Evolutionary conservation across 176 grass and related monocot genomes (phyloP).

Genomic region (Ensete glaucum): DNA sequence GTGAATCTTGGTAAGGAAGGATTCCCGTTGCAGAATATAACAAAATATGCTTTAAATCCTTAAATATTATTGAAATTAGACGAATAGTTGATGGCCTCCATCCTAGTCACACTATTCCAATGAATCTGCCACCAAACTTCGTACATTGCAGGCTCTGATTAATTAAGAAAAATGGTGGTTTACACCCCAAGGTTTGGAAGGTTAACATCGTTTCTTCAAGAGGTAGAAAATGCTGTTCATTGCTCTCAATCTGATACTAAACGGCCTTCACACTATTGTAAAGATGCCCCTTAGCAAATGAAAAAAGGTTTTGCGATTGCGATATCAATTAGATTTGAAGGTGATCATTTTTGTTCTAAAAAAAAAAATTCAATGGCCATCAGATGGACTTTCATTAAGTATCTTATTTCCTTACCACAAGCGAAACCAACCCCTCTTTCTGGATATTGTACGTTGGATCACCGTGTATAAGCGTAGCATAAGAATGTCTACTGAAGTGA

Average conservation of each 20-base stretch:
- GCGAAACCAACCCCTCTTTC: neutral
- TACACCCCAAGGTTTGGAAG: neutral
- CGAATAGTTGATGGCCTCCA: too few relatives aligned
- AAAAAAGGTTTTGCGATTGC: neutral
- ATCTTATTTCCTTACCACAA: neutral
- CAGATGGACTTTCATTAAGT: neutral
- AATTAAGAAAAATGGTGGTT: neutral
- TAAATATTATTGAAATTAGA: too few relatives aligned
- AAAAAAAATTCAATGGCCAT: neutral
- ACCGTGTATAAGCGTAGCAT: neutral
- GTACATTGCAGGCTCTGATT: too few relatives aligned
- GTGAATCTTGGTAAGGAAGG: slow-evolving; percentile 67
- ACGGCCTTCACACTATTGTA: too few relatives aligned
- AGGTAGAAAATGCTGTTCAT: neutral
- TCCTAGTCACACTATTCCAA: too few relatives aligned
- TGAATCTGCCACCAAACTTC: too few relatives aligned
- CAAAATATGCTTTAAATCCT: too few relatives aligned
- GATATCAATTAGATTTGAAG: neutral
- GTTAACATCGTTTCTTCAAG: neutral
- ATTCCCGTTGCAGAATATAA: neutral
- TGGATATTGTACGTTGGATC: neutral
- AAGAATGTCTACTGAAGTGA: neutral
- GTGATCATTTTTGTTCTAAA: neutral
- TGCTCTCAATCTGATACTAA: neutral
- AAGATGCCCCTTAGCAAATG: too few relatives aligned